Percentiles rank a stretch among this genome's conserved stretches.
Conservation (phyloP, 1,284 basidiomycete genomes). For the Afroboletus lepidellus region DNA sequence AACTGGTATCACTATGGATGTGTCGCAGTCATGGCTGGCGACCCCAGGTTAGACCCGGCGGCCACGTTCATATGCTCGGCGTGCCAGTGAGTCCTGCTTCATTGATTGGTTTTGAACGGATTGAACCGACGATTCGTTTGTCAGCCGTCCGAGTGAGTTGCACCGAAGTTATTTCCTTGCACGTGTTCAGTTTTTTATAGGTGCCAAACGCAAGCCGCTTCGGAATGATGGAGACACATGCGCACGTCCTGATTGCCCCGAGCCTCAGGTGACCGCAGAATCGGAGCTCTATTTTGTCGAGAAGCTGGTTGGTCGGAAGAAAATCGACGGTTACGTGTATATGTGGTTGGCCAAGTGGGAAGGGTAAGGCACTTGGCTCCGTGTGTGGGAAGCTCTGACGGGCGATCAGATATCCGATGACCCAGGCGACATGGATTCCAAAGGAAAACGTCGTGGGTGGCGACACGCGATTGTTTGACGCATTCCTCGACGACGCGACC, state of each 20-base stretch:
- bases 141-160: slow-evolving; percentile 21
- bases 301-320: slow-evolving; percentile 34
- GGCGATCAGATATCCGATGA: slow-evolving; percentile 27
- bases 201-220: slow-evolving; percentile 9
- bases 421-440: slow-evolving; percentile 31
- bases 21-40: slow-evolving; percentile 26
- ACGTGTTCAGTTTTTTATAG: slow-evolving; percentile 6
- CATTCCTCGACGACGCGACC: slow-evolving; percentile 18
- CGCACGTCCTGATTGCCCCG: slow-evolving; percentile 28
- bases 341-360: slow-evolving; percentile 39
- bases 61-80: slow-evolving; percentile 30
- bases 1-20: slow-evolving; percentile 39
- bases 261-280: slow-evolving; percentile 1
- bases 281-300: slow-evolving; percentile 31
- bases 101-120: not conserved
- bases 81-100: slow-evolving; percentile 26
- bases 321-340: slow-evolving; percentile 11
- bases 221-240: slow-evolving; percentile 15
- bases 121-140: slow-evolving; percentile 2
- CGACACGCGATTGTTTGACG: slow-evolving; percentile 10
- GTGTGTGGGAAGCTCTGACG: not conserved
- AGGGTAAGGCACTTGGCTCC: slow-evolving; percentile 27
- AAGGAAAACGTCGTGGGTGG: slow-evolving; percentile 27
- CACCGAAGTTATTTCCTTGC: not conserved
- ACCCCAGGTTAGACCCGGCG: slow-evolving; percentile 25